Evolutionary conservation across 2,329 filamentous ascomycete species (phyloP).

Genomic region (Calonectria naviculata): DNA sequence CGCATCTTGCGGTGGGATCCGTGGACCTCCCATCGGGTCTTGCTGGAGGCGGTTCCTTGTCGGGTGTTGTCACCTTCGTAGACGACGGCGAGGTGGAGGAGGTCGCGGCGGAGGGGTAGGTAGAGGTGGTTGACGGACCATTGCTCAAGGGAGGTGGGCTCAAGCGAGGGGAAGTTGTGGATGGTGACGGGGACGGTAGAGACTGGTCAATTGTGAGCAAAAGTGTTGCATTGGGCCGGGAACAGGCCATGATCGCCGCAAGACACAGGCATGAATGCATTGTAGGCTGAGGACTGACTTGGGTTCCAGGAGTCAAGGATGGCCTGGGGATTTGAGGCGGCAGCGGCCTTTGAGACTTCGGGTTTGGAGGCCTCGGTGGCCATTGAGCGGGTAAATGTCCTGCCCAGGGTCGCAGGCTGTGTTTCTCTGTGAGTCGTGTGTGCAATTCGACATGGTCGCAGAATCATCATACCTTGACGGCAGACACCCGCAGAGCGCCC

Average conservation of each 20-base stretch:
- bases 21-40: slow-evolving; percentile 84
- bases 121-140: slow-evolving; percentile 87
- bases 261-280: neutral
- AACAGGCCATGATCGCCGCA: neutral
- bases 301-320: slow-evolving; percentile 58
- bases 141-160: slow-evolving; percentile 80
- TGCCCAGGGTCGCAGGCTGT: slow-evolving; percentile 49
- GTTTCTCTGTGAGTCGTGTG: slow-evolving; percentile 17
- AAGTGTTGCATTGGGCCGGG: neutral
- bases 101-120: slow-evolving; percentile 88
- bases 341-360: slow-evolving; percentile 49
- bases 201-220: slow-evolving; percentile 48
- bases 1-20: slow-evolving; percentile 86
- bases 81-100: slow-evolving; percentile 91
- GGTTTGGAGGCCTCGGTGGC: slow-evolving; percentile 61
- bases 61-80: slow-evolving; percentile 93
- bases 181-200: slow-evolving; percentile 83
- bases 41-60: slow-evolving; percentile 85
- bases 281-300: slow-evolving; percentile 45
- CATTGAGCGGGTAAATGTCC: slow-evolving; percentile 64
- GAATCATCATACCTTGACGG: slow-evolving; percentile 46
- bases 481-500: slow-evolving; percentile 59
- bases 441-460: slow-evolving; percentile 3
- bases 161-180: slow-evolving; percentile 89
- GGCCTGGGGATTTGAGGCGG: slow-evolving; percentile 37